Percentiles rank a stretch among this genome's conserved stretches.
phyloP scores from a whole-genome alignment of 768 basidiomycete genomes.

The Serendipita vermifera region DNA sequence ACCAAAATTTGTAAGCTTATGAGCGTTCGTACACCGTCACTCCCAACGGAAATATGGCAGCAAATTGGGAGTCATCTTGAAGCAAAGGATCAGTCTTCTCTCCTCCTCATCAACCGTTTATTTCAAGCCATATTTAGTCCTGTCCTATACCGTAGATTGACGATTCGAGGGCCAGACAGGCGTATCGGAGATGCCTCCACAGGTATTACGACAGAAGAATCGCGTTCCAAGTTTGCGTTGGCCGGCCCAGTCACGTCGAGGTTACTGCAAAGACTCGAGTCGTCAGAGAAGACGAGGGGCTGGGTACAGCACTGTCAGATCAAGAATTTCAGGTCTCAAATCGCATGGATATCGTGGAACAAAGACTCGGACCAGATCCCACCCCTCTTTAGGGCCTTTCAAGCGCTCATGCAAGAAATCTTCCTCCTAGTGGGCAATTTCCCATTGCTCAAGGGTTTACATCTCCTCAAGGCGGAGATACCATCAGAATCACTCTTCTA shows the following conservation, averaged over 20 bases:
- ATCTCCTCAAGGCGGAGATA: not conserved
- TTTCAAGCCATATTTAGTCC: not conserved
- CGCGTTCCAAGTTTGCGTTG: no score
- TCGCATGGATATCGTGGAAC: no score
- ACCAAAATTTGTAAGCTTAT: no score
- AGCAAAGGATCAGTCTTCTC: not conserved
- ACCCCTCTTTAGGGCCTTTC: not conserved
- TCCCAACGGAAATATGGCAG: slow-evolving; percentile 1
- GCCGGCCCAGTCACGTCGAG: no score
- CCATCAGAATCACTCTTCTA: not conserved
- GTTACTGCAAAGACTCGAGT: no score
- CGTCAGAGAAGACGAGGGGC: no score
- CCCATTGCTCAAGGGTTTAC: not conserved
- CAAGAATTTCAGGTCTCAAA: not conserved
- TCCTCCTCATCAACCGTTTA: not conserved
- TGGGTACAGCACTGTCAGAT: not conserved
- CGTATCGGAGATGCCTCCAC: no score
- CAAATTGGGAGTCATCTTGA: not conserved
- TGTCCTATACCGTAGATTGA: not conserved
- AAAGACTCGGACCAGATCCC: no score
- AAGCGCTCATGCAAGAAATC: not conserved
- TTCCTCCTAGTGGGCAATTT: not conserved
- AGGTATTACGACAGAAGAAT: no score
- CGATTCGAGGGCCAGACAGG: not conserved
- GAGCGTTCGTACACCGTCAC: no score